Evolutionary conservation across 2,329 filamentous ascomycete genomes (phyloP).

Genomic region (Claviceps digitariae): DNA sequence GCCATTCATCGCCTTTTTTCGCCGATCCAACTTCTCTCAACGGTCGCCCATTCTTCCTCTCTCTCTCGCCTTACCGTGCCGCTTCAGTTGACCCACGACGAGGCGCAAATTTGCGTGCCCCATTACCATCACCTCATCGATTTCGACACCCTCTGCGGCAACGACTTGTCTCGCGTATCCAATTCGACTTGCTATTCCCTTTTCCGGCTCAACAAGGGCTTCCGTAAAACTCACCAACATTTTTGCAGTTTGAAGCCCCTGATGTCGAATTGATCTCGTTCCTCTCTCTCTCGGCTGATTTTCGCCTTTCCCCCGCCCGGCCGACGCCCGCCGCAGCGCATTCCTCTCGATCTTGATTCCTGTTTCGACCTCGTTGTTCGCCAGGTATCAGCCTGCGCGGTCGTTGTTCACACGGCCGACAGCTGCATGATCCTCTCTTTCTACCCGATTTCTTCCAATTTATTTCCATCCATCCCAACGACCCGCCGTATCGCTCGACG

Average conservation of each 20-base stretch:
- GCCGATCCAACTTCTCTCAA: not conserved
- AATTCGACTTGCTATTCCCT: not conserved
- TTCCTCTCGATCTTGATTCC: not conserved
- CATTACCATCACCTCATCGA: not conserved
- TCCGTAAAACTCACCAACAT: not conserved
- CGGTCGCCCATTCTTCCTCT: constrained; percentile 1
- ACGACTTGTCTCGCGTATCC: not conserved
- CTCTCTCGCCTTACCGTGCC: not conserved
- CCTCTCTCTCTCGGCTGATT: not conserved
- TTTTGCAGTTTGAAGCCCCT: not conserved
- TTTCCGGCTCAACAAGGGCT: not conserved
- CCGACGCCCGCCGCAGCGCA: not conserved
- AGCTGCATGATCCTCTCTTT: not conserved
- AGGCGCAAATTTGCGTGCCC: constrained; percentile 1
- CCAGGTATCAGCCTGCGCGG: not conserved
- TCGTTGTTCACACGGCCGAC: not conserved
- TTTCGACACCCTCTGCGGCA: not conserved
- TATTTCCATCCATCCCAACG: not conserved
- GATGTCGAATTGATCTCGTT: not conserved
- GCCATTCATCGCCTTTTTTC: not conserved
- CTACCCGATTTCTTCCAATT: not conserved
- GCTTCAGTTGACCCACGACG: not conserved
- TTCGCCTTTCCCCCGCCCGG: not conserved
- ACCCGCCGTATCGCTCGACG: constrained; percentile 5
- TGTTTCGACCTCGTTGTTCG: not conserved